phyloP scores from a whole-genome alignment of 371 early-diverging fungal genomes.

The Mortierella sp. region DNA sequence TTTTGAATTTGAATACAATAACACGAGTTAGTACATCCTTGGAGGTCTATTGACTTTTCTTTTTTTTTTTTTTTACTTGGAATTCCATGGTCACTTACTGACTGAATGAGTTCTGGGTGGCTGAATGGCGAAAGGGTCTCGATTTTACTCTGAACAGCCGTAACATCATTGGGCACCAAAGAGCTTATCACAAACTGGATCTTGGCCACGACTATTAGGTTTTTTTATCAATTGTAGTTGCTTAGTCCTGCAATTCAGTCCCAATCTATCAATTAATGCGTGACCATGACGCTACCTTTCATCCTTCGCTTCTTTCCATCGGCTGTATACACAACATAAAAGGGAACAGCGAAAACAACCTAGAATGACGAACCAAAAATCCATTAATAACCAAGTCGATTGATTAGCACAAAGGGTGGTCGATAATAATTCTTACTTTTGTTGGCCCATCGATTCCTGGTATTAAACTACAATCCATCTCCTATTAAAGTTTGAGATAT shows the following conservation, averaged over 20 bases:
- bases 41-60: neutral
- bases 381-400: neutral
- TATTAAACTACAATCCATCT: constrained; percentile 54
- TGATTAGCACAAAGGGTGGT: neutral
- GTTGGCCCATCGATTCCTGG: constrained; percentile 45
- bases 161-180: constrained; percentile 38
- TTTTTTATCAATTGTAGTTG: neutral
- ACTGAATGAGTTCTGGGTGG: constrained; percentile 29
- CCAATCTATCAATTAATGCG: neutral
- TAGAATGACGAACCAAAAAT: neutral
- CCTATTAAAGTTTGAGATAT: constrained; percentile 10
- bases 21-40: neutral
- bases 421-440: constrained; percentile 13
- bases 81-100: constrained; percentile 13
- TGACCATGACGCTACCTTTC: constrained; percentile 22
- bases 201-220: constrained; percentile 28
- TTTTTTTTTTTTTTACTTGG: no score
- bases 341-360: constrained; percentile 52
- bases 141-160: constrained; percentile 32
- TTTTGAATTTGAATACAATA: neutral
- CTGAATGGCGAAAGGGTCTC: constrained; percentile 32
- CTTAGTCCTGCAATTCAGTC: neutral
- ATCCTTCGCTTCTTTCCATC: constrained; percentile 13
- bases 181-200: constrained; percentile 47
- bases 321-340: constrained; percentile 16